Percentiles rank a stretch among this genome's conserved stretches.
These are phyloP conservation scores for Thoreauomyces humboldtii DNA, from an alignment of 192 early-diverging fungal species.

Conservation along the genomic window DNA sequence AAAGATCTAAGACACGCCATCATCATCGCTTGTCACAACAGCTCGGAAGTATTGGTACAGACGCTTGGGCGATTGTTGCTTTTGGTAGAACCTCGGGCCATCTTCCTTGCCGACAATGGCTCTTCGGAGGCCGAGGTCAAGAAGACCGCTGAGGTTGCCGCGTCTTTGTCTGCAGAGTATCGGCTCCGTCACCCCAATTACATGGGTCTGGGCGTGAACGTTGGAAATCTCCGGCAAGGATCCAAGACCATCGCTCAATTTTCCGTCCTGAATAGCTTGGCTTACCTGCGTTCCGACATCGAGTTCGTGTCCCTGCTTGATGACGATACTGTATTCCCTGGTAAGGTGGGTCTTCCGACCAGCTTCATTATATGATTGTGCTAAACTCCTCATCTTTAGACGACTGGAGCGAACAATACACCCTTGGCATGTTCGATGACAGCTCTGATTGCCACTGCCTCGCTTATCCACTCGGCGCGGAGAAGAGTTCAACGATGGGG, in stretches of 20 bases:
- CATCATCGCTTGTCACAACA: conserved; percentile 28
- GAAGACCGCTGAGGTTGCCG: background rate
- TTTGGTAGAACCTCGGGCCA: conserved; percentile 11
- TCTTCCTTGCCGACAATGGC: conserved; percentile 32
- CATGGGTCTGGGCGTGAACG: conserved; percentile 1
- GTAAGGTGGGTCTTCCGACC: background rate
- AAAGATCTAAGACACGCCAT: conserved; percentile 6
- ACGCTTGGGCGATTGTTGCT: conserved; percentile 3
- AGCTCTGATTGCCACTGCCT: background rate
- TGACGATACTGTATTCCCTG: conserved; percentile 24
- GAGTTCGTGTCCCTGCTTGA: conserved; percentile 21
- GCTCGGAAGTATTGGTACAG: conserved; percentile 3
- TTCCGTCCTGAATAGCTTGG: conserved; percentile 4
- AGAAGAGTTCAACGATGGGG: background rate
- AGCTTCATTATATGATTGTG: background rate
- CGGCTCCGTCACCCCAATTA: background rate
- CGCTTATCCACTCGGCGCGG: conserved; percentile 8
- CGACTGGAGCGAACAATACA: conserved; percentile 6
- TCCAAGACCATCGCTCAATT: conserved; percentile 21
- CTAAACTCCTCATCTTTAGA: background rate
- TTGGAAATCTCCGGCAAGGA: background rate
- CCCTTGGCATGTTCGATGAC: background rate
- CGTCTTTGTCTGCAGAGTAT: conserved; percentile 7
- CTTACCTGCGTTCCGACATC: background rate
- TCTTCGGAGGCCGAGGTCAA: conserved; percentile 14